Conservation (phyloP, 2,329 filamentous ascomycete species). For the Fusarium subtropicale region DNA sequence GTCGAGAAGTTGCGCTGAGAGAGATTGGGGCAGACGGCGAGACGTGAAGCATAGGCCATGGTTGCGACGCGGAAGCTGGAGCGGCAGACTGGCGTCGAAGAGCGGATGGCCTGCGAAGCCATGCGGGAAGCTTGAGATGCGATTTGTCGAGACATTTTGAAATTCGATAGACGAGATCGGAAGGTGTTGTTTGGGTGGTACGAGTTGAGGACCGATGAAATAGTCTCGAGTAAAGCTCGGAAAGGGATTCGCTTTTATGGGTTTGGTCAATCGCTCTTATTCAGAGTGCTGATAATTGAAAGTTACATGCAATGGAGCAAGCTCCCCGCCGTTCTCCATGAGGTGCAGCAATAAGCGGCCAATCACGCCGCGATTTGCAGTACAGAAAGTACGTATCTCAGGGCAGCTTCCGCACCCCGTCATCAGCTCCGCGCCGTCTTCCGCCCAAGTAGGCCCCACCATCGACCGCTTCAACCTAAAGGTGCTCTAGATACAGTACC, state of each 20-base stretch:
- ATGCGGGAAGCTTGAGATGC: slow-evolving; percentile 55
- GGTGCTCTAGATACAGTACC: background rate
- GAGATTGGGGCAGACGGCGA: slow-evolving; percentile 22
- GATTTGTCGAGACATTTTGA: slow-evolving; percentile 50
- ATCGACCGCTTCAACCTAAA: slow-evolving; percentile 27
- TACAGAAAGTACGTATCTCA: slow-evolving; percentile 37
- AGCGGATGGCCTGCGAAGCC: slow-evolving; percentile 51
- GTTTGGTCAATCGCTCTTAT: slow-evolving; percentile 20
- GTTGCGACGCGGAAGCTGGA: slow-evolving; percentile 38
- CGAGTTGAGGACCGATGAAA: background rate
- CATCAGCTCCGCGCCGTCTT: slow-evolving; percentile 34
- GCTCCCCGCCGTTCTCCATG: slow-evolving; percentile 25
- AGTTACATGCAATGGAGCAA: slow-evolving; percentile 20
- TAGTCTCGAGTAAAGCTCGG: background rate
- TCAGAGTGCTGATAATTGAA: slow-evolving; percentile 19
- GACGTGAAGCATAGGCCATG: slow-evolving; percentile 6
- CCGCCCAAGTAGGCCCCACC: slow-evolving; percentile 36
- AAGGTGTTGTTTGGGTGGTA: background rate
- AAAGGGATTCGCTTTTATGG: background rate
- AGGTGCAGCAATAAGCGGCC: slow-evolving; percentile 27
- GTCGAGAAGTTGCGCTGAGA: slow-evolving; percentile 50
- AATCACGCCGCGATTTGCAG: slow-evolving; percentile 21
- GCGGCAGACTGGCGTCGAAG: slow-evolving; percentile 38
- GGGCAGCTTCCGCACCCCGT: slow-evolving; percentile 15
- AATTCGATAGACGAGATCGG: slow-evolving; percentile 3